A percentile compares a stretch with the other conserved stretches of the same genome.
phyloP scores from a whole-genome alignment of 495 filamentous ascomycete species.

The Lentithecium fluviatile region DNA sequence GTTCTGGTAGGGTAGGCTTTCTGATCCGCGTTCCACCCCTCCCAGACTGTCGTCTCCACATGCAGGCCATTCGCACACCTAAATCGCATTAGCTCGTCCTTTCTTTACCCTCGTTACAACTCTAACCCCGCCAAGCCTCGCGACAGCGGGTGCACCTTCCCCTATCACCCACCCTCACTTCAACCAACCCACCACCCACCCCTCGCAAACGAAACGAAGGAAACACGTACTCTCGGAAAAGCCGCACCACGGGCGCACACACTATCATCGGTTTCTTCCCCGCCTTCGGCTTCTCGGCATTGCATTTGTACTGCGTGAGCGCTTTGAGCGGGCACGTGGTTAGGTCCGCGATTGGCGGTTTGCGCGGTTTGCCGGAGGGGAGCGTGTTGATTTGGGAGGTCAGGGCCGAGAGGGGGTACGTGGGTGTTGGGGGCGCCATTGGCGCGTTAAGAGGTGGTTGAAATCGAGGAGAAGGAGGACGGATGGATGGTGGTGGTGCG shows the following conservation, averaged over 20 bases:
- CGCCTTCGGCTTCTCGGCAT: constrained; percentile 50
- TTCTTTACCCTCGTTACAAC: too few species aligned
- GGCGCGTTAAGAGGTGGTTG: not conserved
- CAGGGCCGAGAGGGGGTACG: constrained; percentile 57
- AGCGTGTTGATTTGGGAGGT: constrained; percentile 50
- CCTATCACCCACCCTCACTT: not conserved
- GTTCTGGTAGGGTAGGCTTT: too few species aligned
- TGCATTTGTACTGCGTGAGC: constrained; percentile 80
- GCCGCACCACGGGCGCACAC: constrained; percentile 72
- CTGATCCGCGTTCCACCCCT: constrained; percentile 39
- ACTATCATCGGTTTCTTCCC: constrained; percentile 54
- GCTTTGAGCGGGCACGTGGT: constrained; percentile 69
- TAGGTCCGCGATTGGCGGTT: constrained; percentile 52
- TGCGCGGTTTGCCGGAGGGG: constrained; percentile 50
- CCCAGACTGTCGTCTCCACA: constrained; percentile 83
- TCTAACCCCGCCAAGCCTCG: constrained; percentile 2
- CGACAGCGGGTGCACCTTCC: not conserved
- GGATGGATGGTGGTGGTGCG: constrained; percentile 44
- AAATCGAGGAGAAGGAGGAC: not conserved
- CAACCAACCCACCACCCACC: not conserved
- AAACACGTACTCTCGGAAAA: constrained; percentile 71
- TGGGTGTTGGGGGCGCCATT: constrained; percentile 62
- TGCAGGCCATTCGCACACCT: constrained; percentile 75
- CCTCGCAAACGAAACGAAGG: not conserved
- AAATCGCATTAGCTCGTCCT: constrained; percentile 13